Percentiles rank a stretch among this genome's conserved stretches.
Evolutionary conservation across 2,329 filamentous ascomycete genomes (phyloP).

Genomic region (Colletotrichum eleusines): DNA sequence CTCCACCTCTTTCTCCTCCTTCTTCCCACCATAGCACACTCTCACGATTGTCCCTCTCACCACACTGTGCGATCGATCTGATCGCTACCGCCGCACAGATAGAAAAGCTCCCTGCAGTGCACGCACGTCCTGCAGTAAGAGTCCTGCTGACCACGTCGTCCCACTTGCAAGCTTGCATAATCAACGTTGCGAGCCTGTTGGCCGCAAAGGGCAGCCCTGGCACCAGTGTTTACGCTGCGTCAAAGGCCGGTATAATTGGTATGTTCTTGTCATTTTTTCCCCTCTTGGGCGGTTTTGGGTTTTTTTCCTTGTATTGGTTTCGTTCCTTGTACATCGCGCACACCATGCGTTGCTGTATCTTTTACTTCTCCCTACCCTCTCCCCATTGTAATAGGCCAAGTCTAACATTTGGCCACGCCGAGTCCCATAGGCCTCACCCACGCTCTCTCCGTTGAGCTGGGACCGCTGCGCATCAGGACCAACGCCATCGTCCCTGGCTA

Average conservation of each 20-base stretch:
- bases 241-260: slow-evolving; percentile 84
- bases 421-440: slow-evolving; percentile 71
- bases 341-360: slow-evolving; percentile 4
- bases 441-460: slow-evolving; percentile 73
- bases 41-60: slow-evolving; percentile 6
- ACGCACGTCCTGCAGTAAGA: slow-evolving; percentile 5
- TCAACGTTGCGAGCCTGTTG: slow-evolving; percentile 85
- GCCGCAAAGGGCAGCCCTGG: slow-evolving; percentile 77
- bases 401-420: slow-evolving; percentile 23
- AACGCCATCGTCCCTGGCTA: slow-evolving; percentile 89
- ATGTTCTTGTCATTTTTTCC: slow-evolving; percentile 46
- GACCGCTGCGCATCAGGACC: slow-evolving; percentile 73
- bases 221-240: slow-evolving; percentile 79
- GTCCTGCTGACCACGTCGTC: slow-evolving; percentile 29
- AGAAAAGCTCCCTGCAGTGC: slow-evolving; percentile 1
- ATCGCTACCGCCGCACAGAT: slow-evolving; percentile 23
- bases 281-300: no score
- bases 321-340: slow-evolving; percentile 27
- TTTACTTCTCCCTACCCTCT: slow-evolving; percentile 7
- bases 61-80: slow-evolving; percentile 20
- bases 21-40: background rate
- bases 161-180: slow-evolving; percentile 70
- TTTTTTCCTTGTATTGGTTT: background rate
- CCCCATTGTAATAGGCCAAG: slow-evolving; percentile 11
- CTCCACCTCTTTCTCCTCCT: background rate